A percentile compares a stretch with the other conserved stretches of the same genome.
phyloP scores from a whole-genome alignment of 1,139 yeast species.

The Wickerhamiella infanticola region DNA sequence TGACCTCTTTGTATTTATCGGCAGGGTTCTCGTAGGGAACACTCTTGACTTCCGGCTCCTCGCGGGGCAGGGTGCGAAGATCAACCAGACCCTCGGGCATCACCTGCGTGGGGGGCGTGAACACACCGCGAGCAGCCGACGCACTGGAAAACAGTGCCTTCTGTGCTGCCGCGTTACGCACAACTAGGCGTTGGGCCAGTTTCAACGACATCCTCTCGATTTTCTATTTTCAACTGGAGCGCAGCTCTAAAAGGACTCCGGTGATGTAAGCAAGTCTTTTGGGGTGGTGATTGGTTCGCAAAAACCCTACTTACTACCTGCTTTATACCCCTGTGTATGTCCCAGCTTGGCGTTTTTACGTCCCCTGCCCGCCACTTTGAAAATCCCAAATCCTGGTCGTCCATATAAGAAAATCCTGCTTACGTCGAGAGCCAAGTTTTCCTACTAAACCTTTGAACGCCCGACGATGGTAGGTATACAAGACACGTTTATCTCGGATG shows the following conservation, averaged over 20 bases:
- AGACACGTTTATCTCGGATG: slow-evolving; percentile 54
- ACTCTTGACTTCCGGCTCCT: slow-evolving; percentile 36
- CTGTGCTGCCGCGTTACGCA: background rate
- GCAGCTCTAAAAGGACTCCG: background rate
- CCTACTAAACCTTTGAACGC: background rate
- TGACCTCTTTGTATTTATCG: slow-evolving; percentile 52
- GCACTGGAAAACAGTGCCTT: background rate
- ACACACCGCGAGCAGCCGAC: background rate
- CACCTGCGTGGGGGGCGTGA: slow-evolving; percentile 9
- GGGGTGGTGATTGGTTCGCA: background rate
- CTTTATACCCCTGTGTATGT: no score
- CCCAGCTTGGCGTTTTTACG: no score
- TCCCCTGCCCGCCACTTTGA: no score
- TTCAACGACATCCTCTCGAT: background rate
- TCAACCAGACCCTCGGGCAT: slow-evolving; percentile 23
- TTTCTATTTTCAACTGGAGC: background rate
- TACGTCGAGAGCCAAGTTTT: no score
- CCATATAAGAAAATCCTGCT: no score
- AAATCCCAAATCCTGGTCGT: no score
- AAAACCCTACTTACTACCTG: no score
- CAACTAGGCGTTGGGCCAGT: background rate
- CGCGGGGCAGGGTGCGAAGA: slow-evolving; percentile 22
- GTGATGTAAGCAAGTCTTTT: background rate
- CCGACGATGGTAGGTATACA: slow-evolving; percentile 1
- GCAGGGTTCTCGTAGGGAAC: slow-evolving; percentile 44